Evolutionary conservation across 805 yeast genomes (phyloP), one percentile per base, ranked within the genome.

Genomic region (Saccharomycopsis guyanensis): DNA sequence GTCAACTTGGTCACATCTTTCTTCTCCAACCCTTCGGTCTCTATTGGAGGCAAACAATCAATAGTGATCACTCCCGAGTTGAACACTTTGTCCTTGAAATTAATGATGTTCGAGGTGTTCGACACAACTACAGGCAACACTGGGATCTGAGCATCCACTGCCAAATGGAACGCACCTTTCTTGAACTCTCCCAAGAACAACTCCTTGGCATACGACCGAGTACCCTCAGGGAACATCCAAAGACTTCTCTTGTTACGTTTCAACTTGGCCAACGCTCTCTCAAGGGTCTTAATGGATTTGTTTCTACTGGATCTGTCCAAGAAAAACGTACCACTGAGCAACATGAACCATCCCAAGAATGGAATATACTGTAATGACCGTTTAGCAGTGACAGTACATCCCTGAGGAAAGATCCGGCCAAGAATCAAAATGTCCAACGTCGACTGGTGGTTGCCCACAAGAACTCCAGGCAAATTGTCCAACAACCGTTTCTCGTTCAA

Each of bases 81-180:
- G 63, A 91, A 86, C n/a, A 76, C 71, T 50, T 74, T 74, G 37
- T 70, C 64, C 53, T 73, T 74, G 42, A 82, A 64, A 58, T 76
- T 75, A 67, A 85, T 74, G 40, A 93, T 62, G 25, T 78, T 73
- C 3, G 95, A 80, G 45, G 95, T 86, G 68, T 93, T 93, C 27
- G 91, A 77, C 7, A 86, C 88, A 12, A 86, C 94, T 42, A 84
- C 70, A 6, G 99, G 98, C 20, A 93, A 77, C 42, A 93, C 71
- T 16, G 97, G 97, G 32, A 91, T 80, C 36, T 78, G 78, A 4
- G 95, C 95, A 65, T 88, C 95, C 53, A 85, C 83, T 5, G 99
- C 99, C 59, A 93, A 73, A 65, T 93, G 97, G 79, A 93, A 93
- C 0, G 97, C 97, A 46, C 99, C 99, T 62, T 93, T 93, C 65